These are phyloP conservation scores for Vitis hybrid DNA, from an alignment of 177 flowering plant genomes.

Conservation along the genomic window DNA sequence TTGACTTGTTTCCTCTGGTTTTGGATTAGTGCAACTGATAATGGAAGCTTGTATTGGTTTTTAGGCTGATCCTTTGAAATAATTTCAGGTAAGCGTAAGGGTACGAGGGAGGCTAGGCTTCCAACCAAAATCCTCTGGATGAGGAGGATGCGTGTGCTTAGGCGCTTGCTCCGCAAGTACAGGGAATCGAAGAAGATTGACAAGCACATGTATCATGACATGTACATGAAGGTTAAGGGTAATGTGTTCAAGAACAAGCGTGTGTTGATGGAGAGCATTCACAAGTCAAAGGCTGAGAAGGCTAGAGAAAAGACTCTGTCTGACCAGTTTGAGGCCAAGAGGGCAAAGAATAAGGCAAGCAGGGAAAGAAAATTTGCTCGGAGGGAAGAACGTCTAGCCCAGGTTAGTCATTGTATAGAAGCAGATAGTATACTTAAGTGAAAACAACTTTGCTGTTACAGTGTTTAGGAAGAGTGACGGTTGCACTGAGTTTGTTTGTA, in stretches of 20 bases:
- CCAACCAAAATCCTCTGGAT: conserved; percentile 84
- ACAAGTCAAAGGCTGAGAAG: conserved; percentile 86
- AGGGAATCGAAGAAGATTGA: conserved; percentile 79
- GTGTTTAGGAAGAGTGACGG: too few relatives aligned
- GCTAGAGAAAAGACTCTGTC: conserved; percentile 83
- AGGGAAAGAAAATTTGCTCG: conserved; percentile 76
- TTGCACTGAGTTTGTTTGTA: background rate
- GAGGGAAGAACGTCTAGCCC: conserved; percentile 74
- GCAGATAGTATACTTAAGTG: background rate
- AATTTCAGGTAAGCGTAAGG: conserved; percentile 72
- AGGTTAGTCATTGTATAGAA: conserved; percentile 20
- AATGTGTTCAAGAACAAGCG: conserved; percentile 83
- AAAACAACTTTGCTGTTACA: too few relatives aligned
- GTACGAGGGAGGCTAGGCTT: conserved; percentile 85
- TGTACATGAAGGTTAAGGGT: conserved; percentile 91
- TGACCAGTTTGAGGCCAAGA: conserved; percentile 81
- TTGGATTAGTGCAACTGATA: background rate
- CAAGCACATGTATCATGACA: conserved; percentile 84
- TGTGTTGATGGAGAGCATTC: conserved; percentile 84
- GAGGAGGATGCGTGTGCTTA: conserved; percentile 84
- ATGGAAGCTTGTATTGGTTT: background rate
- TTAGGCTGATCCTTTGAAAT: background rate
- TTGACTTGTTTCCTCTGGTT: background rate
- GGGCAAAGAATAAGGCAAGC: conserved; percentile 86
- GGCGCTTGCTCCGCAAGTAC: conserved; percentile 77